Base-by-base conservation (phyloP, 2,329 filamentous ascomycete species). In the Apiospora pterosperma region DNA sequence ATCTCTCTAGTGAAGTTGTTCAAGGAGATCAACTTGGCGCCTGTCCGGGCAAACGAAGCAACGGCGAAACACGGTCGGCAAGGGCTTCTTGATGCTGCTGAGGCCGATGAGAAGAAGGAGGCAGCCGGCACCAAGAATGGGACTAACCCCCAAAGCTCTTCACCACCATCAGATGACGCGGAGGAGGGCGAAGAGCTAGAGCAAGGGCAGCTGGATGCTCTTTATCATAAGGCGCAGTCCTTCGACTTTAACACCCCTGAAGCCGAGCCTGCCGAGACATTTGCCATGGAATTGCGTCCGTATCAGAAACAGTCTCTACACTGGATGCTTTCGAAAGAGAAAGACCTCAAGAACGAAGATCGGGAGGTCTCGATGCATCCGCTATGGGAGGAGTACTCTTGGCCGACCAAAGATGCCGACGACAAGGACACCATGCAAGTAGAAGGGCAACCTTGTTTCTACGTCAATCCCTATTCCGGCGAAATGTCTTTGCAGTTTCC, bases 321-420 rank as follows among this genome's bases (percentile, higher is more conserved):
- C 74, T 99, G 96, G 96, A 97, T 99, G 93, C 84, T 98, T 68
- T 85, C 89, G 5, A 98, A 98, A 75, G 96, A 99, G 76, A 95
- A 89, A 71, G 88, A 96, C 68, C 85, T 91, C 67, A 89, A 88
- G 69, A 85, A 87, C 12, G 85, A 88, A 34, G 76, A 81, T 41
- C 87, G 88, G 63, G 89, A 94, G 71, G 82, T 83, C 4, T 97
- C 93, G 0, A 97, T 99, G 92, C 94, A 99, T 77, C 96, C 96
- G 0, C 78, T 99, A 0, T 99, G 96, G 96, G 96, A 99, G 78
- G 92, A 98, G 74, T 99, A 99, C 71, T 76, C 80, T 2, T 99
- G 94, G 93, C 96, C 96, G 0, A 81, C 82, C 0, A 93, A 94
- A 74, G 96, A 99, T 77, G 89, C 91, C 41, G 92, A 98, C 69